Base-by-base conservation (phyloP, 768 basidiomycete genomes). In the Leucocoprinus leucothites region DNA sequence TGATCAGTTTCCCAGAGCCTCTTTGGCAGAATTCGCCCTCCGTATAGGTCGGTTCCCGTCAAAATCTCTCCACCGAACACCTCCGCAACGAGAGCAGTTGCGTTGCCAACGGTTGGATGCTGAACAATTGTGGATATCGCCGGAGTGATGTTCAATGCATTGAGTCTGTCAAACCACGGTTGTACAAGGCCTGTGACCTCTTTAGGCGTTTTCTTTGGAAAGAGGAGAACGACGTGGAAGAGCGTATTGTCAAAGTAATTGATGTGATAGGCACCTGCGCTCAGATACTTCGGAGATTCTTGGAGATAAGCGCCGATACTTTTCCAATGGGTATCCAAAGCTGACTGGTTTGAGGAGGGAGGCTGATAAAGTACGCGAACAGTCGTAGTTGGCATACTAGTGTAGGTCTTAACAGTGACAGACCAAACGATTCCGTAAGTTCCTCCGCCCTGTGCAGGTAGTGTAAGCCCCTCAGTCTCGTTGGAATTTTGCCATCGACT, bases 341-440 rank as follows among this genome's bases (percentile, higher is more conserved):
- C 44, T 13, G 40, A 26, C 35, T 34, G 53, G 42, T 25, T 52
- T 24, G 47, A 51, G 42, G 56, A 50, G 22, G 49, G 8, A 21
- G 47, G 47, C 14, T 48, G 56, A n/a, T 57, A 51, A n/a, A 53
- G 42, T 35, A 61, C 38, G 13, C 53, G 51, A 34, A 61, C 48
- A 14, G 48, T 58, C 16, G 58, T 57, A 6, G 57, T 51, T 22
- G 60, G 58, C 38, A 57, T 56, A 42, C 59, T 50, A 35, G 58
- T 26, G 41, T 47, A 61, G 24, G 58, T 59, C 38, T 60, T 62
- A 41, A 63, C 57, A 16, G 58, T 59, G 21, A 58, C 50, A 4
- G 60, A 57, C 55, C 60, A 36, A 31, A 60, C 44, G 18, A 56
- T 40, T 42, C 54, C 54, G 22, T 56, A 56, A 2, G 54, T 56